A percentile compares a stretch with the other conserved stretches of the same genome.
phyloP scores from a whole-genome alignment of 257 asterid species.

The Thymus mandschuricus region DNA sequence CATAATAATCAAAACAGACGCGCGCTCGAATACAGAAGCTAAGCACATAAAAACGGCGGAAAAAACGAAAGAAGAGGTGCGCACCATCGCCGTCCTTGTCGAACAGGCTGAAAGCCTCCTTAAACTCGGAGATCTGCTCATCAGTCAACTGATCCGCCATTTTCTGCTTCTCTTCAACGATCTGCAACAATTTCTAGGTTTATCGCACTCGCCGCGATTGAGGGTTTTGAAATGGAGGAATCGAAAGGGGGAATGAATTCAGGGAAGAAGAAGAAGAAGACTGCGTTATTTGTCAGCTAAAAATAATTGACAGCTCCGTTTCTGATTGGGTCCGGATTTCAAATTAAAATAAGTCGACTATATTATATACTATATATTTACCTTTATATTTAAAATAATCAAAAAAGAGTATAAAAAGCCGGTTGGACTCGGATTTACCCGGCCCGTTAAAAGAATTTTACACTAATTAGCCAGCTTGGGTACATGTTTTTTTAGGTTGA shows the following conservation, averaged over 20 bases:
- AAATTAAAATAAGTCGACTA: too few relatives aligned
- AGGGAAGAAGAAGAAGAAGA: not conserved
- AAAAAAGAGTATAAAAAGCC: too few relatives aligned
- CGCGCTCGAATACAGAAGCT: not conserved
- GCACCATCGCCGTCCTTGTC: conserved; percentile 71
- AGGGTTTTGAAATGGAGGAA: conserved; percentile 20
- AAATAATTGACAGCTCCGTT: not conserved
- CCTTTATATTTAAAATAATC: too few relatives aligned
- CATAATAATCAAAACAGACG: not conserved
- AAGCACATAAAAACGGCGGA: not conserved
- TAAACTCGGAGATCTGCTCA: conserved; percentile 69
- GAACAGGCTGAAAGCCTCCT: conserved; percentile 70
- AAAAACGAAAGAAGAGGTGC: conserved; percentile 1
- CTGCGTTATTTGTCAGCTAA: conserved; percentile 15
- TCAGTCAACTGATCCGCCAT: conserved; percentile 71
- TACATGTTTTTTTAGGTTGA: too few relatives aligned
- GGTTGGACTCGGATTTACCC: too few relatives aligned
- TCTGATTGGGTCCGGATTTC: not conserved
- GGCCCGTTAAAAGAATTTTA: too few relatives aligned
- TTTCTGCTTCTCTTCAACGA: not conserved
- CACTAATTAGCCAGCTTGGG: too few relatives aligned
- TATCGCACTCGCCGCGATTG: not conserved
- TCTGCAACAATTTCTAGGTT: too few relatives aligned
- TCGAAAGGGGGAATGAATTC: not conserved
- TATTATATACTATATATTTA: too few relatives aligned